These are phyloP conservation scores for Lichina pygmaea DNA, from an alignment of 495 filamentous ascomycete species.

Conservation along the genomic window DNA sequence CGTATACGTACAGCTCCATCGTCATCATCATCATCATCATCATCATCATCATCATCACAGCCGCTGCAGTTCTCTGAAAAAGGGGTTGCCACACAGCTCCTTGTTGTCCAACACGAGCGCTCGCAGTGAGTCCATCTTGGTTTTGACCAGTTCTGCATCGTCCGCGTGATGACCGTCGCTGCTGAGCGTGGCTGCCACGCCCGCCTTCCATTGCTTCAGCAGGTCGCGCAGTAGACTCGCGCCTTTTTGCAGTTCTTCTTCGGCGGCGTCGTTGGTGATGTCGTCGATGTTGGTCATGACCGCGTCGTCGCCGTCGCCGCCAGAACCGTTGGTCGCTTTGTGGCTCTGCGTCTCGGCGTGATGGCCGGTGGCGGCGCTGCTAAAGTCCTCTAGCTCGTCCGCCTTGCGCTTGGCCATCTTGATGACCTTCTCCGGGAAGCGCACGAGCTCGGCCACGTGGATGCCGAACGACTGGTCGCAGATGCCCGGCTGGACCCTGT, in stretches of 20 bases:
- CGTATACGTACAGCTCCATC: too few species aligned
- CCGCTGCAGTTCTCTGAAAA: constrained; percentile 32
- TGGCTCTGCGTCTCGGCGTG: not conserved
- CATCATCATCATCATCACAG: not conserved
- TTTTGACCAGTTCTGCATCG: constrained; percentile 11
- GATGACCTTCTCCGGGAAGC: constrained; percentile 94
- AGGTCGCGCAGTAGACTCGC: constrained; percentile 65
- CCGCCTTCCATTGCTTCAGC: constrained; percentile 61
- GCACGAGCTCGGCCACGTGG: constrained; percentile 88
- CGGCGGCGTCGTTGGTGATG: constrained; percentile 19
- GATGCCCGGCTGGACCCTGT: constrained; percentile 84
- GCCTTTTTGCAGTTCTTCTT: constrained; percentile 79
- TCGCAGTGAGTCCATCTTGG: constrained; percentile 56
- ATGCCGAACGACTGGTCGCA: constrained; percentile 97
- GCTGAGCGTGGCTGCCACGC: constrained; percentile 16
- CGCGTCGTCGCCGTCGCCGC: not conserved
- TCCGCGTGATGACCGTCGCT: not conserved
- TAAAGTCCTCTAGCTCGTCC: constrained; percentile 93
- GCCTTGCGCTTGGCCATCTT: constrained; percentile 97
- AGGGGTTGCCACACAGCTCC: constrained; percentile 53
- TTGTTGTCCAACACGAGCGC: constrained; percentile 48
- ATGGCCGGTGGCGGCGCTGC: not conserved
- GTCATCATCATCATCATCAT: too few species aligned
- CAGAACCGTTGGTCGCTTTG: not conserved
- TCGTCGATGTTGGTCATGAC: constrained; percentile 34